phyloP scores from a whole-genome alignment of 2,329 filamentous ascomycete genomes.

The Knufia petricola region DNA sequence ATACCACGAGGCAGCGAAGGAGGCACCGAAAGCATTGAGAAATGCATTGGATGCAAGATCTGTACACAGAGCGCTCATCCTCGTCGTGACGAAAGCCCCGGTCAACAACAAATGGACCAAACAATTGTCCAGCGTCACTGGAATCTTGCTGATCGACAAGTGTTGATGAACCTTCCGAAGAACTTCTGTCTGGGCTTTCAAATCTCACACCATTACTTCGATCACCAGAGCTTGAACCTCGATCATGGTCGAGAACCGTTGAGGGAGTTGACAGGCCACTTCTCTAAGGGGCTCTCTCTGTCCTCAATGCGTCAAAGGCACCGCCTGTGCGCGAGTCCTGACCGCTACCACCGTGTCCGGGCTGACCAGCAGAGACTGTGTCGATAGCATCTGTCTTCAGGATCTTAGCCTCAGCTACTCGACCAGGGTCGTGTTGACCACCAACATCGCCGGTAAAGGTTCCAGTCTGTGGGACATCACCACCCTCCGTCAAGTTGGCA shows the following conservation, averaged over 20 bases:
- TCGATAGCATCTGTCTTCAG: conserved; percentile 26
- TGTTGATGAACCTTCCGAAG: no score
- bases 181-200: no score
- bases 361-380: conserved; percentile 20
- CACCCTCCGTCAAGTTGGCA: conserved; percentile 39
- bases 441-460: conserved; percentile 47
- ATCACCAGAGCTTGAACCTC: background rate
- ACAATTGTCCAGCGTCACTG: no score
- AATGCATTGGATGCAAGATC: no score
- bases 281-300: conserved; percentile 12
- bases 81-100: no score
- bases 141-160: no score
- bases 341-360: conserved; percentile 23
- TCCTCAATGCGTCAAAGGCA: conserved; percentile 14
- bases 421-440: conserved; percentile 45
- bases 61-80: no score
- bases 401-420: conserved; percentile 35
- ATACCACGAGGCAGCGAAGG: no score
- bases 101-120: no score
- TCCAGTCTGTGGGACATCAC: conserved; percentile 34
- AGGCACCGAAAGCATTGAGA: no score
- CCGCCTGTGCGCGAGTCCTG: conserved; percentile 13
- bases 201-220: no score
- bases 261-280: background rate
- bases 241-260: background rate